Percentiles rank a stretch among this genome's conserved stretches.
These are phyloP conservation scores for Halophytophthora batemanensis DNA, from an alignment of 352 stramenopile genomes.

Conservation along the genomic window DNA sequence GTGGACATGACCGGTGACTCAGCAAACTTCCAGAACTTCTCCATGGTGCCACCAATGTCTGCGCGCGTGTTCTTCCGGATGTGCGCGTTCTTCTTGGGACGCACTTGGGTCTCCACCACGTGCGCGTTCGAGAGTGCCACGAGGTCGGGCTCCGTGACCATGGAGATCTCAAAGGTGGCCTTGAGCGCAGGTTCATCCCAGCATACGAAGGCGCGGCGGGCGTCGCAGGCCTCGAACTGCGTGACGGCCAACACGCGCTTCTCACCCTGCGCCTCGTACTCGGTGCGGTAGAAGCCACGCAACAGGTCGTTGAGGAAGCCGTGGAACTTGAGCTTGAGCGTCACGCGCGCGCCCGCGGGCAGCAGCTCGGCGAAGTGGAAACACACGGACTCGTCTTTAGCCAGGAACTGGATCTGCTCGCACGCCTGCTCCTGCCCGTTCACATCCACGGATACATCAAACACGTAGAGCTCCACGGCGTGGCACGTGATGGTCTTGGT, in stretches of 20 bases:
- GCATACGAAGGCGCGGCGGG: conserved; percentile 95
- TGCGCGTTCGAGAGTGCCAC: conserved; percentile 97
- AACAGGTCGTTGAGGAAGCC: conserved; percentile 91
- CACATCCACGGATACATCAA: conserved; percentile 53
- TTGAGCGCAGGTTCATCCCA: conserved; percentile 98
- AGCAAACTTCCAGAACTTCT: conserved; percentile 87
- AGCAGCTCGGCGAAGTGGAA: conserved; percentile 57
- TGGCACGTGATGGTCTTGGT: conserved; percentile 90
- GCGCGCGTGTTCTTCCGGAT: conserved; percentile 43
- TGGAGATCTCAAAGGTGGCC: conserved; percentile 91
- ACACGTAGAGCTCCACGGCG: conserved; percentile 92
- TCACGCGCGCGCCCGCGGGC: conserved; percentile 25
- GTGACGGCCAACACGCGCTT: conserved; percentile 92
- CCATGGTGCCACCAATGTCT: conserved; percentile 24
- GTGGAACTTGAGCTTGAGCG: conserved; percentile 54
- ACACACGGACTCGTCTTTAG: conserved; percentile 52
- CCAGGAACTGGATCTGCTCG: conserved; percentile 45
- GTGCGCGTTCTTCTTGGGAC: conserved; percentile 57
- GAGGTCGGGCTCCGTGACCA: conserved; percentile 89
- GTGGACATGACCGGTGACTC: conserved; percentile 96
- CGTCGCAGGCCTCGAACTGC: conserved; percentile 83
- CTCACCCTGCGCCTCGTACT: conserved; percentile 91
- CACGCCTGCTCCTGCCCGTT: conserved; percentile 23
- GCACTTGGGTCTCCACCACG: conserved; percentile 78
- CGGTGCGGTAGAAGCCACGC: conserved; percentile 94